Evolutionary conservation across 1,284 basidiomycete genomes (phyloP).

Genomic region (Apiotrichum laibachii): DNA sequence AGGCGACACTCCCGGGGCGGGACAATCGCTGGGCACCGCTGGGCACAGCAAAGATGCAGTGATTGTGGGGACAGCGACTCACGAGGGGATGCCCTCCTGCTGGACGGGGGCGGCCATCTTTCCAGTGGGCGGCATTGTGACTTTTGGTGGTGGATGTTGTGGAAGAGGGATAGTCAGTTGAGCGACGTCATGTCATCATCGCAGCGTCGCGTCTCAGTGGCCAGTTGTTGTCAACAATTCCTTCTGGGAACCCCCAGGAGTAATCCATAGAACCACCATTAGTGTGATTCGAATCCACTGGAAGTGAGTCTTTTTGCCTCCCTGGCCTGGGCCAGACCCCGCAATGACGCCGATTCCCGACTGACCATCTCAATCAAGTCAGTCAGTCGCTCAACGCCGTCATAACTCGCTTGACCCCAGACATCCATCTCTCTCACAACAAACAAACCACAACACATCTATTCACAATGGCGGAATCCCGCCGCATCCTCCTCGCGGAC

Average conservation of each 20-base stretch:
- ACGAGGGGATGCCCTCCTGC: constrained; percentile 36
- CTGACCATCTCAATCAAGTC: too few species aligned
- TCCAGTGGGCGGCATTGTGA: constrained; percentile 27
- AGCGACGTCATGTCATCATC: background rate
- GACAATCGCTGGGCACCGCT: too few species aligned
- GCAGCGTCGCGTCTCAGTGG: too few species aligned
- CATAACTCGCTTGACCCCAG: too few species aligned
- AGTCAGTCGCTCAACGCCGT: too few species aligned
- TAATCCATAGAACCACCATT: background rate
- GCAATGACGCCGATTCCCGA: too few species aligned
- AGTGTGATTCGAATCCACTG: too few species aligned
- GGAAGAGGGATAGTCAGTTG: background rate
- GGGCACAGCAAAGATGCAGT: too few species aligned
- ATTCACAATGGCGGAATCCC: constrained; percentile 23
- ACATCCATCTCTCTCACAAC: background rate
- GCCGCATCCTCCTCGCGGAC: constrained; percentile 41
- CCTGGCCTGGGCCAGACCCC: too few species aligned
- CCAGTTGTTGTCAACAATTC: too few species aligned
- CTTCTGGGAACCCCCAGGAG: background rate
- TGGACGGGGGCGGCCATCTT: constrained; percentile 36
- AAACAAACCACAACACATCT: background rate
- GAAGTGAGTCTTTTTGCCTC: too few species aligned
- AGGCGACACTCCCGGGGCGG: too few species aligned
- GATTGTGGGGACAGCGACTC: constrained; percentile 16
- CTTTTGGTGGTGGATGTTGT: background rate